Conservation (phyloP, 495 filamentous ascomycete species). For the Cryomyces minteri region DNA sequence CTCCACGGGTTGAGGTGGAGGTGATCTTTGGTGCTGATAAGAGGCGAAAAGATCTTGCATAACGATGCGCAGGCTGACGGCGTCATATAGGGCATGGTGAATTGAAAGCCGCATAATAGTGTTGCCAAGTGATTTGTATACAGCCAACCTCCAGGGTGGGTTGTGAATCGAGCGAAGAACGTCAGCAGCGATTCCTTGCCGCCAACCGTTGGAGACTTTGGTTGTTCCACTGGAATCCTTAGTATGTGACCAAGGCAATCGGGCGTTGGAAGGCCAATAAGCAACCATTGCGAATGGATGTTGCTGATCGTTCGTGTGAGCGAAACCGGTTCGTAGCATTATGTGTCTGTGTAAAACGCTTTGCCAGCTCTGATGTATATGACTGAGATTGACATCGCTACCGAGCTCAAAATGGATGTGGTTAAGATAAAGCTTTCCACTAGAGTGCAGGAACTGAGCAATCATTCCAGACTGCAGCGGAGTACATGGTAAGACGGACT, state of each 20-base stretch:
- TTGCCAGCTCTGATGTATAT: constrained; percentile 15
- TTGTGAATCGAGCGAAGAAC: not conserved
- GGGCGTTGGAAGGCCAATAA: constrained; percentile 17
- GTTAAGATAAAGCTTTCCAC: constrained; percentile 44
- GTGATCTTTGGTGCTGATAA: constrained; percentile 15
- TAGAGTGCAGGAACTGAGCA: constrained; percentile 35
- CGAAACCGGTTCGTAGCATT: constrained; percentile 22
- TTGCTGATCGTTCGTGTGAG: constrained; percentile 11
- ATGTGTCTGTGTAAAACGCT: constrained; percentile 11
- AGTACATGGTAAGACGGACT: constrained; percentile 42
- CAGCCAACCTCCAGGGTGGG: not conserved
- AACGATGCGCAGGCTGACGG: constrained; percentile 40
- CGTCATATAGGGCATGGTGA: constrained; percentile 71
- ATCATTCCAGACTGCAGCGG: constrained; percentile 45
- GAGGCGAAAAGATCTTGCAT: constrained; percentile 32
- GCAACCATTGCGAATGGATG: constrained; percentile 50
- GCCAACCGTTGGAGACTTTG: constrained; percentile 3
- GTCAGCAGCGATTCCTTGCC: not conserved
- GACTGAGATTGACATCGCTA: not conserved
- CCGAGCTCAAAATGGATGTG: constrained; percentile 28
- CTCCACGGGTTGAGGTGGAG: constrained; percentile 15
- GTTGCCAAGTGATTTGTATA: constrained; percentile 7
- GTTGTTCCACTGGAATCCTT: constrained; percentile 4
- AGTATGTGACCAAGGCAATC: constrained; percentile 26
- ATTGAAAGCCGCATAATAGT: constrained; percentile 29